Evolutionary conservation across 1,284 basidiomycete genomes (phyloP), one percentile per base, ranked within the genome.

Genomic region (Austroboletus novae-zelandiae): DNA sequence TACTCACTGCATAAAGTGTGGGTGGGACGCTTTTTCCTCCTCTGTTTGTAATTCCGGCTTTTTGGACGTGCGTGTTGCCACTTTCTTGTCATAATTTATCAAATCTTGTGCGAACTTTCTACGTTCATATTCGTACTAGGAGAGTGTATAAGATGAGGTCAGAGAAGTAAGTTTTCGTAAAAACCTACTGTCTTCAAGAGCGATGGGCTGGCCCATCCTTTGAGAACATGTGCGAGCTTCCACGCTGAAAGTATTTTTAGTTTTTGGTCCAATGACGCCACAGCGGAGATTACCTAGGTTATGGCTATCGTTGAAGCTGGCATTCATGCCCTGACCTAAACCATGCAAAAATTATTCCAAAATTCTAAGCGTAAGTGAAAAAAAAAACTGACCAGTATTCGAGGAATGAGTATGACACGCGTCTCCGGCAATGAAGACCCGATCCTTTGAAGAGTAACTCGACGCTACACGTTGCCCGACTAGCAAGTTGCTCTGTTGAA

Each of bases 391-490:
- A 75, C 86, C 79, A 72, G 80, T 68, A 73, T 83, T 91, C 1
- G 90, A 89, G 0, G 86, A 89, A 68, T 92, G 89, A 0, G 90
- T 92, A 62, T 92, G 90, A 60, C 83, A 89, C 1, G 84, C 86
- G 68, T 89, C 86, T 1, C 88, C 88, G 0, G 82, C 86, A 53
- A 91, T 90, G 66, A 91, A 91, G 2, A 91, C 76, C 1, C 89
- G 79, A 20, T 90, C 79, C 20, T 81, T 65, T 2, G 80, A 71
- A 4, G 84, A 83, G 65, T 80, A 91, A 13, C 71, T 71, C 2
- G 83, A 79, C 2, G 88, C 87, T 3, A 91, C 83, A 7, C 89
- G 80, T 61, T 92, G 89, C 3, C 87, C 86, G 53, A 80, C 79
- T 81, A 37, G n/a, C 14, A 15, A 29, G 34, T 7, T 37, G 8